These are phyloP conservation scores for Macrocystidia cucumis DNA, from an alignment of 1,284 basidiomycete species.

Conservation along the genomic window DNA sequence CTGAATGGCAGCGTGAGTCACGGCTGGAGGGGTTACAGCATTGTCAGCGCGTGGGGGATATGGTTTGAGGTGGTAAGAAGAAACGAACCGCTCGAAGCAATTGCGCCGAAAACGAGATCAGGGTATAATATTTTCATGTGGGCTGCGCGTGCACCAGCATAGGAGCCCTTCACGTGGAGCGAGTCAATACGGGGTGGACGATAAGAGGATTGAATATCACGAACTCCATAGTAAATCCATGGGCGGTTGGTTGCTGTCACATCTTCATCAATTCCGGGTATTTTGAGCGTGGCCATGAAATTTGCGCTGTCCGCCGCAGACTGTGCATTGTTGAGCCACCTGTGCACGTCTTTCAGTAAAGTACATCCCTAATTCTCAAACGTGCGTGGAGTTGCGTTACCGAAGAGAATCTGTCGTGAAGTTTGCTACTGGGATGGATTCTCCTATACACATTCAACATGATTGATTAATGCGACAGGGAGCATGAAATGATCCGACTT, in stretches of 20 bases:
- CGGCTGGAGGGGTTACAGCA: conserved; percentile 29
- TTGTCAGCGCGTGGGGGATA: conserved; percentile 3
- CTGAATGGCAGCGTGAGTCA: conserved; percentile 65
- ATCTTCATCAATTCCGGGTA: conserved; percentile 65
- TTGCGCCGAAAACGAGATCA: conserved; percentile 84
- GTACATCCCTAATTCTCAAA: background rate
- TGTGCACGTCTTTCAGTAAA: conserved; percentile 15
- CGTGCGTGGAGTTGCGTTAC: conserved; percentile 14
- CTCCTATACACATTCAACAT: conserved; percentile 40
- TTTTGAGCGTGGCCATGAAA: conserved; percentile 80
- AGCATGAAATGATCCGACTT: conserved; percentile 11
- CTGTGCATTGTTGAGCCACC: conserved; percentile 87
- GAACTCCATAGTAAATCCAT: conserved; percentile 93
- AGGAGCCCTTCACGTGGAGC: conserved; percentile 55
- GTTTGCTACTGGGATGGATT: conserved; percentile 73
- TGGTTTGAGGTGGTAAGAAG: conserved; percentile 4
- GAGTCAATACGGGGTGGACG: conserved; percentile 1
- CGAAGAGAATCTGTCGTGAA: conserved; percentile 78
- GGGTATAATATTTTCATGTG: conserved; percentile 89
- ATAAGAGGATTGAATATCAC: conserved; percentile 4
- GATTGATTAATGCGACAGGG: conserved; percentile 6
- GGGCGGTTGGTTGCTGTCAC: conserved; percentile 65
- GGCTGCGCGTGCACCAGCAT: conserved; percentile 91
- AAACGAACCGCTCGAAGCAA: conserved; percentile 76
- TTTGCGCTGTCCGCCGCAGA: conserved; percentile 88